Base-by-base conservation (phyloP, 2,329 filamentous ascomycete genomes). In the Xylariaceae sp. region DNA sequence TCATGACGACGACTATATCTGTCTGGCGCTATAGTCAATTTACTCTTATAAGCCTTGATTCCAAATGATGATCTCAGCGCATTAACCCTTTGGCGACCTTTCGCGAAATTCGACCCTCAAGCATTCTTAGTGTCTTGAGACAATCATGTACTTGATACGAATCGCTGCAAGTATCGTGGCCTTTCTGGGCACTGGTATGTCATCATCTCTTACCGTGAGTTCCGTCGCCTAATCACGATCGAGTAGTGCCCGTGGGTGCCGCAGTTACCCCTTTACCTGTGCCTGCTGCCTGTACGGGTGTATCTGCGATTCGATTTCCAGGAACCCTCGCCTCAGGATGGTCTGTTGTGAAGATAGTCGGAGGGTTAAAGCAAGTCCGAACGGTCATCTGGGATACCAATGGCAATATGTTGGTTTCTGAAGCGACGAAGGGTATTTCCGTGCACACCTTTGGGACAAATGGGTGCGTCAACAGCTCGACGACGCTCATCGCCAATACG, bases 371-470 rank as follows among this genome's bases (percentile, higher is more conserved):
- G 47, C 59, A 62, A 12, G 66, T 69, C 30, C 66, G 70, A 9
- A 69, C 65, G 9, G 60, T 73, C 33, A 57, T 66, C 15, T 67
- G 65, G 54, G 70, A 73, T 48, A 55, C 60, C 17, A 52, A 58
- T 18, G 70, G 70, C 39, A 67, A 71, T 54, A 62, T 73, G 53
- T 59, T 73, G 19, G 65, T 73, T 14, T 57, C 68, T 2, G 62
- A 73, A 49, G 65, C 63, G 6, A 65, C 64, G 31, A 59, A 57
- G 46, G 70, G 70, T 35, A 63, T 72, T 42, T 68, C 68, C 2
- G 65, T 68, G 30, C 70, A 72, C 62, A 68, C 67, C 3, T 70
- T 73, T 45, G 70, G 69, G 36, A 48, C 60, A 39, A 61, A 71
- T 48, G 71, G 71, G 19, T 73, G 70, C 59, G 61, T 72, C 58